Base-by-base conservation (phyloP, 208 protist genomes). In the Trypanosoma theileri region DNA sequence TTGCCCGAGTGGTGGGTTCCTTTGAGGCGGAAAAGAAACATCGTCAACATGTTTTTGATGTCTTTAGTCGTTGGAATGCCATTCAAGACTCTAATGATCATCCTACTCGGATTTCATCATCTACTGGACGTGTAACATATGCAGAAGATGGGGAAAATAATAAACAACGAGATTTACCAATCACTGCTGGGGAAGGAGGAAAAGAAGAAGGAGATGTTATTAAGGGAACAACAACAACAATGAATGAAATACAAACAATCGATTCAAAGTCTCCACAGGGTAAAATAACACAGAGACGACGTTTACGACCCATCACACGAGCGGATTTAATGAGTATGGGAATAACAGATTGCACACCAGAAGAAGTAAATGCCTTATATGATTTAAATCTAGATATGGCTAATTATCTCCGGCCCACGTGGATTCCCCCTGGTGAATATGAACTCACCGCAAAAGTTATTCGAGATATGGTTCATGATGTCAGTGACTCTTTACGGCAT, bases 351-450 rank as follows among this genome's bases (percentile, higher is more conserved):
- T 92, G 86, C 79, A 82, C 82, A 17, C 79, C 81, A 41, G 85
- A 88, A 10, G 91, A 96, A 77, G 75, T 96, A 9, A 96, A 94
- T 73, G 79, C 77, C 19, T 69, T 96, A 31, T 93, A 92, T 59
- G 73, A 57, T 22, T 63, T 52, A 11, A 69, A 86, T 57, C 92
- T 96, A 77, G 86, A 96, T 72, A 71, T 91, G 40, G 66, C 69
- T n/a, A 58, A 61, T 12, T 96, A 89, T 66, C 80, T 96, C 24
- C 73, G 67, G 28, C 63, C 79, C 0, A 67, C 63, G 51, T 91
- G 71, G 69, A 72, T 73, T 51, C 61, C 71, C 4, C 69, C 57
- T 13, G 19, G 58, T 14, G 68, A 66, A 9, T 79, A 78, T 60
- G 80, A 75, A 56, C 74, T 96, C 46, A 73, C 48, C 46, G 26